A percentile compares a stretch with the other conserved stretches of the same genome.
These are phyloP conservation scores for Cytospora schulzeri DNA, from an alignment of 2,329 filamentous ascomycete genomes.

Conservation along the genomic window DNA sequence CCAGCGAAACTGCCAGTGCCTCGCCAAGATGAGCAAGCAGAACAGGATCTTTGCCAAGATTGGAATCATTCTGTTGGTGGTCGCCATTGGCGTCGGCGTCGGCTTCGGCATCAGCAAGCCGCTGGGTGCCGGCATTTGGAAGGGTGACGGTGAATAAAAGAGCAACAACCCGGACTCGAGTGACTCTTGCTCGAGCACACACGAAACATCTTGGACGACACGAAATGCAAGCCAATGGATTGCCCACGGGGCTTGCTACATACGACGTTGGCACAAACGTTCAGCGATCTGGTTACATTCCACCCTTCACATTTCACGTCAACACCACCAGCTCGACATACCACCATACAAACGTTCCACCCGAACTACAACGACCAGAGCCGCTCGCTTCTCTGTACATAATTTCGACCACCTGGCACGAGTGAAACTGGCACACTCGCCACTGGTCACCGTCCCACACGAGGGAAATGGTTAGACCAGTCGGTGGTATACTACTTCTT, in stretches of 20 bases:
- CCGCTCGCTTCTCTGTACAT: slow-evolving; percentile 23
- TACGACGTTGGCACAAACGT: not conserved
- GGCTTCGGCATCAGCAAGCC: slow-evolving; percentile 65
- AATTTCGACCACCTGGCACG: slow-evolving; percentile 4
- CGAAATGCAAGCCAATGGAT: not conserved
- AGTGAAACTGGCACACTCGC: slow-evolving; percentile 5
- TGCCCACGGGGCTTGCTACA: not conserved
- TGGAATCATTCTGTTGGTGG: slow-evolving; percentile 52
- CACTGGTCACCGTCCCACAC: not conserved
- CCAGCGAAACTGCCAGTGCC: slow-evolving; percentile 52
- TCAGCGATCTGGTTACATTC: not conserved
- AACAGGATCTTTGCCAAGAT: slow-evolving; percentile 58
- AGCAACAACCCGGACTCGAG: slow-evolving; percentile 1
- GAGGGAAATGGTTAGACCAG: not conserved
- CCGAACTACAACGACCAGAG: slow-evolving; percentile 16
- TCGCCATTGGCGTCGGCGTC: slow-evolving; percentile 57
- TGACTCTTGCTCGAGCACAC: slow-evolving; percentile 1
- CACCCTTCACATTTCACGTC: not conserved
- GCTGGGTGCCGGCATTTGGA: slow-evolving; percentile 61
- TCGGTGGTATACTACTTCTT: slow-evolving; percentile 14
- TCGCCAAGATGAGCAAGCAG: slow-evolving; percentile 56
- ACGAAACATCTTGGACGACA: slow-evolving; percentile 2
- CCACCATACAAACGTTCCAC: not conserved
- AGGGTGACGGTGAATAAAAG: slow-evolving; percentile 38
- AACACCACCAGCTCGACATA: not conserved